phyloP scores from a whole-genome alignment of 208 protist genomes.

The Leptomonas seymouri region DNA sequence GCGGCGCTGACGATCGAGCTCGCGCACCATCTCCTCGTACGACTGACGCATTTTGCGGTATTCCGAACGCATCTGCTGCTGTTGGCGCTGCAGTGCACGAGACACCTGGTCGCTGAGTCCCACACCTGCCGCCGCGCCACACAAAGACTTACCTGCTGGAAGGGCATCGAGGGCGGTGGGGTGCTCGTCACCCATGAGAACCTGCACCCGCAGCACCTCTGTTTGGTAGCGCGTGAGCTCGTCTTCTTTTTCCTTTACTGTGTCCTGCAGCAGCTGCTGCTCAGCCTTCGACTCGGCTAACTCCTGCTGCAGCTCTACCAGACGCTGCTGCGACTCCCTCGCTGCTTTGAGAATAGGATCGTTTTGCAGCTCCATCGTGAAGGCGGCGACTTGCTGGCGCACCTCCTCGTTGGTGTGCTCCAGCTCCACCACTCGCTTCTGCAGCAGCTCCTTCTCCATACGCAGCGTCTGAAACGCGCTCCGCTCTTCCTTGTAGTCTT shows the following conservation, averaged over 20 bases:
- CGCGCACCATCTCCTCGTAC: conserved; percentile 56
- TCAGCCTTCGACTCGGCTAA: conserved; percentile 48
- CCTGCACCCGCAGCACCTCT: conserved; percentile 67
- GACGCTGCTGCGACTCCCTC: conserved; percentile 70
- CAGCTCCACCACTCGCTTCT: conserved; percentile 71
- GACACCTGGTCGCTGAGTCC: conserved; percentile 32
- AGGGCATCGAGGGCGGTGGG: conserved; percentile 9
- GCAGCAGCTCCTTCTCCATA: conserved; percentile 70
- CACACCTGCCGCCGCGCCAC: neutral
- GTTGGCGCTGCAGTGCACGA: conserved; percentile 30
- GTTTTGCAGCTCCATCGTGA: conserved; percentile 89
- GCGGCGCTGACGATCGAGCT: conserved; percentile 38
- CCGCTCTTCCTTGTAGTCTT: conserved; percentile 51
- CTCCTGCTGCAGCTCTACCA: conserved; percentile 70
- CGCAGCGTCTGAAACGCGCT: conserved; percentile 51
- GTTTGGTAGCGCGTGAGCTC: conserved; percentile 69
- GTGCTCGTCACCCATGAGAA: conserved; percentile 25
- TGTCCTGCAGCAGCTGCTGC: conserved; percentile 47
- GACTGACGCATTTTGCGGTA: conserved; percentile 49
- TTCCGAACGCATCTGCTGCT: conserved; percentile 40
- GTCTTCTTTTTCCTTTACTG: conserved; percentile 68
- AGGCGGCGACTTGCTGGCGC: conserved; percentile 77
- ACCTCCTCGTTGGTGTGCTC: conserved; percentile 82
- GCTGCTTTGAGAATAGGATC: conserved; percentile 77
- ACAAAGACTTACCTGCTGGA: neutral